Conservation (phyloP, 148 eudicot species). For the Nepenthes gracilis region DNA sequence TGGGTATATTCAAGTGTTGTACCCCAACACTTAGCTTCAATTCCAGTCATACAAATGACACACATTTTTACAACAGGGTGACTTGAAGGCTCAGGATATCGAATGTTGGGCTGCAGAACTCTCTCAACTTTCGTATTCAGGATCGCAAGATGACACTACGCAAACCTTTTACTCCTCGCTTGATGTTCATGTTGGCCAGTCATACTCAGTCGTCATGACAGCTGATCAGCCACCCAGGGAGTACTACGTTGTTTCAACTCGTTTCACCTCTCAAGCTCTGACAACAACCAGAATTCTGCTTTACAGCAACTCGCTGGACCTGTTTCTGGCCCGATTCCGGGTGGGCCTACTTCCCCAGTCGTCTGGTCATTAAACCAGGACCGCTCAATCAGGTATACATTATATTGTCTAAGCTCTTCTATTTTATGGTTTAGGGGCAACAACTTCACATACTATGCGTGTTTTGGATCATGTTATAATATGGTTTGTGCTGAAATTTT, state of each 20-base stretch:
- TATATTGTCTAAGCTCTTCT: too few relatives aligned
- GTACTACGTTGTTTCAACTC: slow-evolving; percentile 78
- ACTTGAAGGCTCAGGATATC: slow-evolving; percentile 89
- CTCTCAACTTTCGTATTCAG: slow-evolving; percentile 90
- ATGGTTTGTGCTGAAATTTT: too few relatives aligned
- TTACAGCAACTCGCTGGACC: slow-evolving; percentile 59
- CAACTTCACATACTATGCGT: too few relatives aligned
- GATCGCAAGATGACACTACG: slow-evolving; percentile 76
- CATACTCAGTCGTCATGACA: slow-evolving; percentile 76
- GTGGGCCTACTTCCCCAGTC: slow-evolving; percentile 78
- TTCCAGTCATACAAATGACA: too few relatives aligned
- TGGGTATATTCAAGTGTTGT: too few relatives aligned
- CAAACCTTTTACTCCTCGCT: slow-evolving; percentile 78
- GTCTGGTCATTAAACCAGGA: slow-evolving; percentile 95
- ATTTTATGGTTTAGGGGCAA: too few relatives aligned
- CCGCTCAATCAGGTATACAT: slow-evolving; percentile 54
- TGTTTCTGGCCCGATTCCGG: slow-evolving; percentile 75
- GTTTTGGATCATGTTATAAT: too few relatives aligned
- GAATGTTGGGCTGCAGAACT: slow-evolving; percentile 77
- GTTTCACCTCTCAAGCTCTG: slow-evolving; percentile 58
- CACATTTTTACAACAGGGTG: slow-evolving; percentile 34
- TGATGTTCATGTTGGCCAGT: slow-evolving; percentile 84
- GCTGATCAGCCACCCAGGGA: slow-evolving; percentile 76
- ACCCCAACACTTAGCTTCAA: too few relatives aligned
- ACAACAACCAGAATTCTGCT: slow-evolving; percentile 57